Conservation (phyloP, 257 asterid species). For the Petrea volubilis region DNA sequence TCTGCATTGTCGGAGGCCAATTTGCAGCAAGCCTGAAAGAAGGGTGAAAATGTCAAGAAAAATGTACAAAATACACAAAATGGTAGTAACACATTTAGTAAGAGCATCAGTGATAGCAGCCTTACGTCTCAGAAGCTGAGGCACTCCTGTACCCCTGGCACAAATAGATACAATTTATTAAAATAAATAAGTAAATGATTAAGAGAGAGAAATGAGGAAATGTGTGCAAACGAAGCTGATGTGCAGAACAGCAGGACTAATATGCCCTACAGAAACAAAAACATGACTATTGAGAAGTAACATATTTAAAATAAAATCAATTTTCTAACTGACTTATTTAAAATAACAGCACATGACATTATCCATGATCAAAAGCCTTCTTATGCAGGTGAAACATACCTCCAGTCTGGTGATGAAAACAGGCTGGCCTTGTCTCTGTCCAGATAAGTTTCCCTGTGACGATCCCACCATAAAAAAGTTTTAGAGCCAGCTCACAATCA, state of each 20-base stretch:
- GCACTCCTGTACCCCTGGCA: constrained; percentile 88
- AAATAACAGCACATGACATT: constrained; percentile 6
- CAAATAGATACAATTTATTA: neutral
- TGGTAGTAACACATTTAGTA: neutral
- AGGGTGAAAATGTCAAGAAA: neutral
- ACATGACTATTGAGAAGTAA: neutral
- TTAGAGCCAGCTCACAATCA: constrained; percentile 5
- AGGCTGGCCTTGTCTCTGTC: constrained; percentile 82
- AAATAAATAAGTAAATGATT: neutral
- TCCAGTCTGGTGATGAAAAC: constrained; percentile 80
- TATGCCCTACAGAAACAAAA: neutral
- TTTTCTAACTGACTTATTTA: neutral
- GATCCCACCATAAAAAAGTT: constrained; percentile 22
- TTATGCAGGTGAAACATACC: constrained; percentile 40
- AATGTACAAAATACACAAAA: neutral
- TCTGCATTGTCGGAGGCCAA: constrained; percentile 93
- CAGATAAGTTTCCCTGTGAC: constrained; percentile 75
- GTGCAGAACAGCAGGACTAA: neutral
- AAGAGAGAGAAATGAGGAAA: constrained; percentile 13
- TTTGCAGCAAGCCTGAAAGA: constrained; percentile 81
- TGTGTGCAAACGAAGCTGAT: constrained; percentile 5
- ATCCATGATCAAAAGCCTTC: neutral
- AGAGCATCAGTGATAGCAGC: constrained; percentile 23
- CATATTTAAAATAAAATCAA: neutral
- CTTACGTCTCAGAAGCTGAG: constrained; percentile 89